phyloP scores from a whole-genome alignment of 495 filamentous ascomycete genomes.

The Penicillium cosmopolitanum region DNA sequence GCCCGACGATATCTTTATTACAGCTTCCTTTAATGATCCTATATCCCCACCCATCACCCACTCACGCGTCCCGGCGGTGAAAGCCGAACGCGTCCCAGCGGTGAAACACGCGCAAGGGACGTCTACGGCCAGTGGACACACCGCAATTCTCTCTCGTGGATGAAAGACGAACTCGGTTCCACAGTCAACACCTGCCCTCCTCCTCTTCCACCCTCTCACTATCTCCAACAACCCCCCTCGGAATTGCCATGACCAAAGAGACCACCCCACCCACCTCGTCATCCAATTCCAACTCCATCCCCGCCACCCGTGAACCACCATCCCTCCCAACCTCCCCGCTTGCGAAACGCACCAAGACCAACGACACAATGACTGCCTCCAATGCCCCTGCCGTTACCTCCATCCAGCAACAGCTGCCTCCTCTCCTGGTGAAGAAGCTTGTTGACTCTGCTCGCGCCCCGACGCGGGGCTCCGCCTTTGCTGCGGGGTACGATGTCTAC shows the following conservation, averaged over 20 bases:
- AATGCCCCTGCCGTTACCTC: conserved; percentile 39
- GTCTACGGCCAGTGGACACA: conserved; percentile 14
- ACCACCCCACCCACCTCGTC: conserved; percentile 39
- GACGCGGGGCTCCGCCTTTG: conserved; percentile 84
- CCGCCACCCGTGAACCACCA: conserved; percentile 51
- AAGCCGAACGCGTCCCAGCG: conserved; percentile 31
- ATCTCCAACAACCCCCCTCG: conserved; percentile 9
- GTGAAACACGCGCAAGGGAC: conserved; percentile 38
- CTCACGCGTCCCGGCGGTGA: conserved; percentile 34
- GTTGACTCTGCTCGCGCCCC: conserved; percentile 71
- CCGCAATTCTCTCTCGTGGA: conserved; percentile 28
- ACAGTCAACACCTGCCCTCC: background rate
- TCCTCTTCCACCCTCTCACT: conserved; percentile 1
- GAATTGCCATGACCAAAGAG: conserved; percentile 58
- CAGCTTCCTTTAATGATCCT: too few relatives aligned
- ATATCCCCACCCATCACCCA: background rate
- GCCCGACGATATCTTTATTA: too few relatives aligned
- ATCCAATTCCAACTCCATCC: conserved; percentile 17
- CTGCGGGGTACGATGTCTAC: conserved; percentile 93
- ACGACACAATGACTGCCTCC: conserved; percentile 31
- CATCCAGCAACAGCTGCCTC: conserved; percentile 50
- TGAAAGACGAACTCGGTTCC: conserved; percentile 5
- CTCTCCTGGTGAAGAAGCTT: conserved; percentile 86
- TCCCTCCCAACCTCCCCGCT: conserved; percentile 64
- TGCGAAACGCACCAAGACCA: conserved; percentile 64